A percentile compares a stretch with the other conserved stretches of the same genome.
These are phyloP conservation scores for button mushroom (Agaricus bisporus) DNA, from an alignment of 768 basidiomycete genomes.

Conservation along the genomic window DNA sequence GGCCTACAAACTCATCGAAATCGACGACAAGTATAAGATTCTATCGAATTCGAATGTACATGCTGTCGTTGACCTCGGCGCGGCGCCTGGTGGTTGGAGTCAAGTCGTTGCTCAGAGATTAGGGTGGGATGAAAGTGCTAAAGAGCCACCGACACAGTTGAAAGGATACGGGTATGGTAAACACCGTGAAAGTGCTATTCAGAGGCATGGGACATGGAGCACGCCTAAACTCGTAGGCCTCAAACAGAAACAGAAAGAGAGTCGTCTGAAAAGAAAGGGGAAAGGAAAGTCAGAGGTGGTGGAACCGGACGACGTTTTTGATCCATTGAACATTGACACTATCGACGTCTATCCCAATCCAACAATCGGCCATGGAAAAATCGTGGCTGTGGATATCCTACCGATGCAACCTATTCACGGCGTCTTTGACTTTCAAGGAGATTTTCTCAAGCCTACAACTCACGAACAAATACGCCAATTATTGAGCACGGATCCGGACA, in stretches of 20 bases:
- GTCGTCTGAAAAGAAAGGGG: too few species aligned
- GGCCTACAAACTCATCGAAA: conserved; percentile 87
- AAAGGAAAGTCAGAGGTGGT: conserved; percentile 6
- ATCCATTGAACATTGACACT: conserved; percentile 40
- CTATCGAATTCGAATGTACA: conserved; percentile 44
- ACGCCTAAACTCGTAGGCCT: not conserved
- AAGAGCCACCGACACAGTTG: conserved; percentile 11
- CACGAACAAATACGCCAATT: conserved; percentile 35
- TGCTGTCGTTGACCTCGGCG: conserved; percentile 81
- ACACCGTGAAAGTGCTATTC: not conserved
- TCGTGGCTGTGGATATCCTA: conserved; percentile 81
- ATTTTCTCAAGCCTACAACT: conserved; percentile 63
- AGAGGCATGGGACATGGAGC: conserved; percentile 7
- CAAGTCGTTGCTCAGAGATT: conserved; percentile 70
- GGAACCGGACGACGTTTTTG: conserved; percentile 15
- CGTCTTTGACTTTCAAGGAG: conserved; percentile 66
- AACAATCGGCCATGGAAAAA: conserved; percentile 31
- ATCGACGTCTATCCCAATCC: not conserved
- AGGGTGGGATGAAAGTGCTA: conserved; percentile 33
- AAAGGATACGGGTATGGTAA: conserved; percentile 3
- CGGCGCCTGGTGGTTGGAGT: conserved; percentile 92
- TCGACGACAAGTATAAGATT: conserved; percentile 56
- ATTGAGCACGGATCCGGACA: conserved; percentile 18
- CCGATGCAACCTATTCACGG: conserved; percentile 67
- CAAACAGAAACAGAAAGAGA: not conserved